phyloP scores from a whole-genome alignment of 2,329 filamentous ascomycete genomes.

The Aspergillus sclerotialis region DNA sequence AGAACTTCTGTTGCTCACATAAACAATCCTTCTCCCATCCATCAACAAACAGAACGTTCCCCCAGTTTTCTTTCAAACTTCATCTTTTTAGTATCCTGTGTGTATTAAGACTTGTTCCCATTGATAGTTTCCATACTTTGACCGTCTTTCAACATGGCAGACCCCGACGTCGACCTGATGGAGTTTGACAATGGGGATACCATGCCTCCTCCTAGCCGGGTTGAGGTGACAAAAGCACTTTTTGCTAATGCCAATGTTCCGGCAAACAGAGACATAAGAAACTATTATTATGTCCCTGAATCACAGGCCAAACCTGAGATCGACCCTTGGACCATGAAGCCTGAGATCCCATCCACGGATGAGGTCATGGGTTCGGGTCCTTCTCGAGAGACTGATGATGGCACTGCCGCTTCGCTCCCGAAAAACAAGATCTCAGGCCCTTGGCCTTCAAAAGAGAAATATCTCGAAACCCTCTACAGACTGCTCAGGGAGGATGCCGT shows the following conservation, averaged over 20 bases:
- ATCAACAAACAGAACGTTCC: too few relatives aligned
- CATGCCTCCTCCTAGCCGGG: too few relatives aligned
- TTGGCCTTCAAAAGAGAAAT: slow-evolving; percentile 57
- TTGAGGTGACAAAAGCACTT: too few relatives aligned
- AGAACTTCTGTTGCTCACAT: too few relatives aligned
- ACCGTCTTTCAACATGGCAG: too few relatives aligned
- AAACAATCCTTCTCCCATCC: too few relatives aligned
- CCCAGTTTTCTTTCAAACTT: too few relatives aligned
- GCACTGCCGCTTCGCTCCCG: slow-evolving; percentile 35
- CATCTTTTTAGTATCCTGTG: too few relatives aligned
- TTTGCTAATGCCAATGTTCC: slow-evolving; percentile 1
- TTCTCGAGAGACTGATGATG: slow-evolving; percentile 12
- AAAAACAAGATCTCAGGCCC: slow-evolving; percentile 50
- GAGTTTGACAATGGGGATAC: too few relatives aligned
- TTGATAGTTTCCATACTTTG: too few relatives aligned
- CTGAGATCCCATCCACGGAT: slow-evolving; percentile 33
- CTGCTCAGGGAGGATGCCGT: slow-evolving; percentile 69
- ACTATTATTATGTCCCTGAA: slow-evolving; percentile 18
- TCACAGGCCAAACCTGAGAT: slow-evolving; percentile 1
- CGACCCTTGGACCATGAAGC: slow-evolving; percentile 28
- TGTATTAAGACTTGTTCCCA: too few relatives aligned
- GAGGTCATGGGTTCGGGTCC: slow-evolving; percentile 29
- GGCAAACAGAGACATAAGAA: slow-evolving; percentile 23
- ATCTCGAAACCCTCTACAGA: slow-evolving; percentile 67
- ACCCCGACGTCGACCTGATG: too few relatives aligned